These are phyloP conservation scores for Cladosporium cucumerinum DNA, from an alignment of 2,329 filamentous ascomycete genomes.

Conservation along the genomic window DNA sequence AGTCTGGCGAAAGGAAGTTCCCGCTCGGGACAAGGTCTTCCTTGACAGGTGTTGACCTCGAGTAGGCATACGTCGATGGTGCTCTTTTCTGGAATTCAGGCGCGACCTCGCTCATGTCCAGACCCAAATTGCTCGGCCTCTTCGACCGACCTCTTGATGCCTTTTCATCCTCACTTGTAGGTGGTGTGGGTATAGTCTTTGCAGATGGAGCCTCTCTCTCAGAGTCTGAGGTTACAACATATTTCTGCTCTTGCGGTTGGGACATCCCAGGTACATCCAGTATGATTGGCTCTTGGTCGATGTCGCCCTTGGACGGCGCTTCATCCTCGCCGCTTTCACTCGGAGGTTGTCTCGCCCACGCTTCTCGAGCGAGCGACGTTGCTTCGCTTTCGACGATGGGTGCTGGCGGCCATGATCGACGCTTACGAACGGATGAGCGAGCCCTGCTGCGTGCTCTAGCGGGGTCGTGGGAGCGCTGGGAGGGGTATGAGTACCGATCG, in stretches of 20 bases:
- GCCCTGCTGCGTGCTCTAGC: slow-evolving; percentile 7
- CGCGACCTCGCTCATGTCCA: slow-evolving; percentile 34
- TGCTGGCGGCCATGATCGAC: slow-evolving; percentile 52
- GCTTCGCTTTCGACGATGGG: slow-evolving; percentile 69
- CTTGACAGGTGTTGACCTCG: slow-evolving; percentile 35
- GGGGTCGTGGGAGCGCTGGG: slow-evolving; percentile 21
- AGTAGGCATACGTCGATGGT: slow-evolving; percentile 47
- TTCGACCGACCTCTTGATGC: slow-evolving; percentile 24
- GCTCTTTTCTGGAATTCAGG: slow-evolving; percentile 41
- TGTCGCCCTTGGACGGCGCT: slow-evolving; percentile 57
- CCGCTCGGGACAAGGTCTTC: slow-evolving; percentile 38
- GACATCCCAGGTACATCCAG: slow-evolving; percentile 50
- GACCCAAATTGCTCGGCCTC: slow-evolving; percentile 34
- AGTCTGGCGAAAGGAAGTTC: slow-evolving; percentile 49
- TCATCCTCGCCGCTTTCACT: slow-evolving; percentile 49
- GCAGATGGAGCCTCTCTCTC: slow-evolving; percentile 18
- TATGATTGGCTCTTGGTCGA: slow-evolving; percentile 67
- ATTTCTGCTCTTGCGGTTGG: slow-evolving; percentile 55
- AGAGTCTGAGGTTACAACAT: slow-evolving; percentile 51
- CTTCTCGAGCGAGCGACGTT: slow-evolving; percentile 60
- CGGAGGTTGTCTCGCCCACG: slow-evolving; percentile 40
- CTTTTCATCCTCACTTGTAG: slow-evolving; percentile 39
- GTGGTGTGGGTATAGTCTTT: slow-evolving; percentile 32
- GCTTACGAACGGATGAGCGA: slow-evolving; percentile 16
- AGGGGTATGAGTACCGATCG: slow-evolving; percentile 28